These are phyloP conservation scores for Scopulariopsis brevicaulis DNA, from an alignment of 2,329 filamentous ascomycete genomes.

Conservation along the genomic window DNA sequence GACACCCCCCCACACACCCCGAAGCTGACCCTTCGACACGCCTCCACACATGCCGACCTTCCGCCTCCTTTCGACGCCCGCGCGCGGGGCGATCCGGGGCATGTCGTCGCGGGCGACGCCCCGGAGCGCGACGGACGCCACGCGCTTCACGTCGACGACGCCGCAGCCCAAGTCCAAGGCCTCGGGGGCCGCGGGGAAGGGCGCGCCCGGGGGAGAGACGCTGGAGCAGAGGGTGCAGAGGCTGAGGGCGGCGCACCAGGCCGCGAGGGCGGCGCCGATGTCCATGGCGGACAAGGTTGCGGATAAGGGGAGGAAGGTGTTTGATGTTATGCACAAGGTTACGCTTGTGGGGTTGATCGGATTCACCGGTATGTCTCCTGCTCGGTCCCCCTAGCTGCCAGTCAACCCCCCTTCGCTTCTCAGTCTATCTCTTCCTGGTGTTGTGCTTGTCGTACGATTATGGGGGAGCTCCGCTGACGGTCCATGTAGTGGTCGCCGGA, in stretches of 20 bases:
- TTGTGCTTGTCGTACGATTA: not conserved
- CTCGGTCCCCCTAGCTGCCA: not conserved
- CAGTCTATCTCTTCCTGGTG: not conserved
- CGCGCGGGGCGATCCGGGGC: not conserved
- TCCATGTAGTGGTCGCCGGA: conserved; percentile 34
- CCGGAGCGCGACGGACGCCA: conserved; percentile 68
- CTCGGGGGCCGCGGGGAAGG: conserved; percentile 13
- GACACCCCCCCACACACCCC: not conserved
- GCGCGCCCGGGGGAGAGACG: conserved; percentile 37
- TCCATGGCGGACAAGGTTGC: conserved; percentile 40
- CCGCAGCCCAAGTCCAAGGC: conserved; percentile 57
- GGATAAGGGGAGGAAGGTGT: conserved; percentile 32
- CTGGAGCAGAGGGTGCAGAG: conserved; percentile 59
- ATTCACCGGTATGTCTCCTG: conserved; percentile 37
- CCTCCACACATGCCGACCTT: not conserved
- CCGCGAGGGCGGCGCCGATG: conserved; percentile 48
- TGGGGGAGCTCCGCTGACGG: not conserved
- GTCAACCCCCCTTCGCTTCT: not conserved
- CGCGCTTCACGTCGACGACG: conserved; percentile 48
- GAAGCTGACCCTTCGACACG: not conserved
- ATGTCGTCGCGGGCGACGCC: conserved; percentile 31
- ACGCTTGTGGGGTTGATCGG: conserved; percentile 42
- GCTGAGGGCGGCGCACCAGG: conserved; percentile 54
- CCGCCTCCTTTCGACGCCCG: not conserved
- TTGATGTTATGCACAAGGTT: conserved; percentile 44